Evolutionary conservation across 225 moss, liverwort and hornwort genomes (phyloP).

Genomic region (Marchantia polymorpha): DNA sequence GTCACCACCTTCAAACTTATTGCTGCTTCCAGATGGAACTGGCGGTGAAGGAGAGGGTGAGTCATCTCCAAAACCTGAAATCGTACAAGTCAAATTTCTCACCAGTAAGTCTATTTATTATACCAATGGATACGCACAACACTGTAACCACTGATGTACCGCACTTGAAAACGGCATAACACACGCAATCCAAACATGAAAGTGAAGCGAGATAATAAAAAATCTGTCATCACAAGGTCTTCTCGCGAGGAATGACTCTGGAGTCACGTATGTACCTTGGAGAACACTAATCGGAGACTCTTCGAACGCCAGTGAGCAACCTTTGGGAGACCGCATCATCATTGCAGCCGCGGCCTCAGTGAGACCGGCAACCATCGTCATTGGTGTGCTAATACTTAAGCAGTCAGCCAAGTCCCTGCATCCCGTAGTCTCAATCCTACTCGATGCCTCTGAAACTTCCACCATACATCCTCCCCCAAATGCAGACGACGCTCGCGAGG

Average conservation of each 20-base stretch:
- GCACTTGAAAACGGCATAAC: too few species aligned
- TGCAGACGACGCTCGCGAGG: slow-evolving; percentile 40
- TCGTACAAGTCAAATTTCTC: not conserved
- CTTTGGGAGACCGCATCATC: slow-evolving; percentile 51
- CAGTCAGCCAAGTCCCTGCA: slow-evolving; percentile 42
- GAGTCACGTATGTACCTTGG: slow-evolving; percentile 29
- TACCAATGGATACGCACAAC: too few species aligned
- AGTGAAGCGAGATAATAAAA: not conserved
- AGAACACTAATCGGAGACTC: slow-evolving; percentile 55
- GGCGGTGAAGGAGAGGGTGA: slow-evolving; percentile 38
- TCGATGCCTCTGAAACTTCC: slow-evolving; percentile 40
- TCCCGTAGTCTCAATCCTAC: slow-evolving; percentile 37
- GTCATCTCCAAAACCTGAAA: slow-evolving; percentile 35
- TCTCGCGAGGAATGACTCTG: too few species aligned
- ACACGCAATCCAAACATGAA: too few species aligned
- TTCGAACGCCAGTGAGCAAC: slow-evolving; percentile 39
- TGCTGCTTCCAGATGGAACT: slow-evolving; percentile 37
- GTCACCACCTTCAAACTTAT: slow-evolving; percentile 32
- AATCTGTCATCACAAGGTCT: not conserved
- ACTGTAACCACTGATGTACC: too few species aligned
- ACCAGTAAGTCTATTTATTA: too few species aligned
- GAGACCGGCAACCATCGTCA: slow-evolving; percentile 47
- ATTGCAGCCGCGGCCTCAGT: slow-evolving; percentile 53
- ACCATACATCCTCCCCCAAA: slow-evolving; percentile 30
- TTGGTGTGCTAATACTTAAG: slow-evolving; percentile 44